Percentiles rank a stretch among this genome's conserved stretches.
Conservation (phyloP, 257 asterid genomes). For the Rehmannia glutinosa region DNA sequence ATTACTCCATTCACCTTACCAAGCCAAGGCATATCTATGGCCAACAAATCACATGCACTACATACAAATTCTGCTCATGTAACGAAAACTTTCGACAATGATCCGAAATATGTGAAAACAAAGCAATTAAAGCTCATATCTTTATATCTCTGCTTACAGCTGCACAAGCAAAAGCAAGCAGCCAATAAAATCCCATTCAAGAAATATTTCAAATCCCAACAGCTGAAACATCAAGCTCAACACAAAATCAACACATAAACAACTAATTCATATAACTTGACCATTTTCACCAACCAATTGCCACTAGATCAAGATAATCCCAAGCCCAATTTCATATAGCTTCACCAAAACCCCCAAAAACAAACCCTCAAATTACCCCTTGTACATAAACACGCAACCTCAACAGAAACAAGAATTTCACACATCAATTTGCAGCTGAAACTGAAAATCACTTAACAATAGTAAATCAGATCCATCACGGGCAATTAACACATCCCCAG, state of each 20-base stretch:
- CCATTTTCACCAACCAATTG: not conserved
- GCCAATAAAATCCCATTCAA: not conserved
- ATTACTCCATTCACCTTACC: not conserved
- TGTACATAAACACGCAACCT: not conserved
- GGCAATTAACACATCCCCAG: not conserved
- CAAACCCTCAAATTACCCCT: not conserved
- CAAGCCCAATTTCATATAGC: not conserved
- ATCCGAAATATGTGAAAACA: not conserved
- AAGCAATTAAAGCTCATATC: not conserved
- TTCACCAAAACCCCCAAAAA: not conserved
- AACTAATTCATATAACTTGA: not conserved
- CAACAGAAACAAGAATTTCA: not conserved
- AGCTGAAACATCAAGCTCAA: constrained; percentile 7
- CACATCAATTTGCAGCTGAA: not conserved
- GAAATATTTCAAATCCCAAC: not conserved
- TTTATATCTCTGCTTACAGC: not conserved
- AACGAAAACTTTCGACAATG: not conserved
- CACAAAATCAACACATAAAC: not conserved
- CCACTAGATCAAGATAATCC: constrained; percentile 16
- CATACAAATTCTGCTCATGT: not conserved
- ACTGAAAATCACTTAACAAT: not conserved
- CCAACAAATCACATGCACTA: not conserved
- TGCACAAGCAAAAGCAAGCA: not conserved
- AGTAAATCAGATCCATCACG: constrained; percentile 21
- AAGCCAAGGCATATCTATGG: not conserved